Percentiles rank a stretch among this genome's conserved stretches.
phyloP scores from a whole-genome alignment of 176 grass and related monocot species.

The Poa pratensis region DNA sequence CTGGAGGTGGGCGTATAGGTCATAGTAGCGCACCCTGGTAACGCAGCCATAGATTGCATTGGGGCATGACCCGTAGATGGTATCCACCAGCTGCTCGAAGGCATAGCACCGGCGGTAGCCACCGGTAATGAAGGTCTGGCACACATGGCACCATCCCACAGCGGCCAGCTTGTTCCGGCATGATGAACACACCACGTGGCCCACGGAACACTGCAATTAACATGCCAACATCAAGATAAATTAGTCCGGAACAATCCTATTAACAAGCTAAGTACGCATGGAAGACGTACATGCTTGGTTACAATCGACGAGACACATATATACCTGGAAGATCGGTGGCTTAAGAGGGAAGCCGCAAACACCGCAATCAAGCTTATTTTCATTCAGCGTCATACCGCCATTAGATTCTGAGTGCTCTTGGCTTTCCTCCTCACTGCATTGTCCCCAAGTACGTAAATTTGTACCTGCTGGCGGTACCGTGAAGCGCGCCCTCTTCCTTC shows the following conservation, averaged over 20 bases:
- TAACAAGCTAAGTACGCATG: background rate
- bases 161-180: conserved; percentile 11
- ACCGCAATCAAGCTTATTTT: background rate
- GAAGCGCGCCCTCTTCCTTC: too few species aligned
- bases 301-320: background rate
- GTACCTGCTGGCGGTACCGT: too few species aligned
- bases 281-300: background rate
- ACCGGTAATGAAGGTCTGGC: background rate
- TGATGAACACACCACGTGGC: conserved; percentile 25
- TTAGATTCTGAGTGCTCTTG: too few species aligned
- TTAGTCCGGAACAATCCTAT: background rate
- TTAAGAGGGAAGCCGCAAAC: background rate
- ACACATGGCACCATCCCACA: background rate
- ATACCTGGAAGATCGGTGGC: conserved; percentile 21
- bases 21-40: background rate
- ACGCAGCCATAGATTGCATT: background rate
- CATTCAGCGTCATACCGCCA: background rate
- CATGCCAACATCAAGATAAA: background rate
- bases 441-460: too few species aligned
- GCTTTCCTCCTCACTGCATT: too few species aligned
- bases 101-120: conserved; percentile 11
- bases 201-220: conserved; percentile 17
- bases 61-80: background rate
- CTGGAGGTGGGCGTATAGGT: background rate
- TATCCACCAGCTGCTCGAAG: conserved; percentile 6